Conservation (phyloP, 1,284 basidiomycete genomes). For the Trametes polyzona region DNA sequence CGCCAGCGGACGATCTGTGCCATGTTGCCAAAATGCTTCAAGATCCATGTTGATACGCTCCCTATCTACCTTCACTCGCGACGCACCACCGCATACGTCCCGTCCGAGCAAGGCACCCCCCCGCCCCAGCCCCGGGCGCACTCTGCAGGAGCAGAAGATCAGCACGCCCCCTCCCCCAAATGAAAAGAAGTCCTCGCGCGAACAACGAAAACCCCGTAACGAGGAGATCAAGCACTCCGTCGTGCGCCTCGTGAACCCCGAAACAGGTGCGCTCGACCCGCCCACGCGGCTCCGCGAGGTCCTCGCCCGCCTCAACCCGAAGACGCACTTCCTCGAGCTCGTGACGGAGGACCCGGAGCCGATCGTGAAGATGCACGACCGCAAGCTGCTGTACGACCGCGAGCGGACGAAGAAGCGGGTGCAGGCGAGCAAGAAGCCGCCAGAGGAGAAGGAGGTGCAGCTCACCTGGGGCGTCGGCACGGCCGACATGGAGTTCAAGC, state of each 20-base stretch:
- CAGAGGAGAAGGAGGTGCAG: conserved; percentile 71
- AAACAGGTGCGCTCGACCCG: conserved; percentile 45
- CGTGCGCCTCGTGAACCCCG: conserved; percentile 55
- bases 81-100: background rate
- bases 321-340: conserved; percentile 54
- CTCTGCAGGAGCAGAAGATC: background rate
- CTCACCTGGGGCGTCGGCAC: conserved; percentile 68
- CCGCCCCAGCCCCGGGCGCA: background rate
- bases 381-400: conserved; percentile 42
- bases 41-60: background rate
- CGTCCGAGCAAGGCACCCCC: background rate
- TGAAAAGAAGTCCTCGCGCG: conserved; percentile 2
- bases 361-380: conserved; percentile 55
- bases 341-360: conserved; percentile 48
- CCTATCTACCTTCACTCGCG: background rate
- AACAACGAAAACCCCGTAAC: conserved; percentile 26
- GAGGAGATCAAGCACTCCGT: conserved; percentile 31
- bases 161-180: background rate
- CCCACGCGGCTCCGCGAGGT: conserved; percentile 42
- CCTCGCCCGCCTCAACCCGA: conserved; percentile 44
- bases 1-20: background rate
- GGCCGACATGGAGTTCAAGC: conserved; percentile 70
- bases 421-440: conserved; percentile 37
- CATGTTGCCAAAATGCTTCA: background rate
- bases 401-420: conserved; percentile 37